Percentiles rank a stretch among this genome's conserved stretches.
phyloP scores from a whole-genome alignment of 139 green algal species.

The Volvox africanus region DNA sequence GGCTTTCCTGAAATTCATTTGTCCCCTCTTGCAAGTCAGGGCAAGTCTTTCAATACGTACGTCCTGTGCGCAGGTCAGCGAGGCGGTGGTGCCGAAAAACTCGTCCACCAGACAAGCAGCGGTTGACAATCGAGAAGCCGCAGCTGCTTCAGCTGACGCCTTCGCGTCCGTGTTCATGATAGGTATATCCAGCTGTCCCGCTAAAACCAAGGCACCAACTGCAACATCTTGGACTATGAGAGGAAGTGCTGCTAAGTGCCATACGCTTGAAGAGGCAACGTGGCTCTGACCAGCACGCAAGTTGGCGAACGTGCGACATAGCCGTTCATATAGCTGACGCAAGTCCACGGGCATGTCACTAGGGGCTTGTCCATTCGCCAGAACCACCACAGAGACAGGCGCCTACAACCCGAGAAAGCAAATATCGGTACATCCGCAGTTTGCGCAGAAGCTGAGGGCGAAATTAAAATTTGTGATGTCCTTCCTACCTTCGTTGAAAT shows the following conservation, averaged over 20 bases:
- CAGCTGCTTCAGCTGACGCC: background rate
- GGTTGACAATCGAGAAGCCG: background rate
- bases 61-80: background rate
- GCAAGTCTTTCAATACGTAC: background rate
- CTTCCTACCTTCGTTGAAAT: background rate
- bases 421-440: background rate
- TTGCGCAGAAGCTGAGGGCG: background rate
- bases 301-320: background rate
- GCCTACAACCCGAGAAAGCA: background rate
- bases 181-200: background rate
- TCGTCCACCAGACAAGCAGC: background rate
- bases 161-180: background rate
- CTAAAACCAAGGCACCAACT: background rate
- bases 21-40: too few species aligned
- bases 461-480: too few species aligned
- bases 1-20: too few species aligned
- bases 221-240: background rate
- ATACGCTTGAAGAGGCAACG: background rate
- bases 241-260: background rate
- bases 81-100: background rate
- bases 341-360: background rate
- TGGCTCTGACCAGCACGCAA: background rate
- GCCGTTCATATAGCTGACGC: background rate
- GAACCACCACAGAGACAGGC: background rate
- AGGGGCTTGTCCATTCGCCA: background rate